Percentiles rank a stretch among this genome's conserved stretches.
Conservation (phyloP, 139 green algal genomes). For the Picochlorum sp. region DNA sequence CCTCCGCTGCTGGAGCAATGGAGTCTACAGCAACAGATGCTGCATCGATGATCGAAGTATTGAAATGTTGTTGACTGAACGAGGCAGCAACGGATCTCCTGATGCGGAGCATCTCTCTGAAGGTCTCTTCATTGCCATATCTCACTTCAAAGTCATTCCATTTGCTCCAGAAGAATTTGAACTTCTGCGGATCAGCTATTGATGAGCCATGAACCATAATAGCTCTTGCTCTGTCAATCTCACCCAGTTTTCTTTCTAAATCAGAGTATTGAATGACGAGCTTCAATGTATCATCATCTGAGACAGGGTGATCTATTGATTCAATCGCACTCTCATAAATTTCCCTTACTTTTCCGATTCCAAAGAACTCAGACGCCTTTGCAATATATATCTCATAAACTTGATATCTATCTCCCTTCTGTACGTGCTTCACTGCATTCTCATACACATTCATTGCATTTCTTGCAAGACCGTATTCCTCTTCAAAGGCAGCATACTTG, state of each 20-base stretch:
- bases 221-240: conserved; percentile 90
- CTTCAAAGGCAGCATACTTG: conserved; percentile 83
- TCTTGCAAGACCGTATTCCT: conserved; percentile 80
- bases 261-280: conserved; percentile 76
- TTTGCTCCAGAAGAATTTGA: conserved; percentile 76
- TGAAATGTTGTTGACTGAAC: conserved; percentile 77
- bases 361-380: conserved; percentile 86
- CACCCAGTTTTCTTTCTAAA: conserved; percentile 83
- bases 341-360: conserved; percentile 89
- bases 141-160: conserved; percentile 93
- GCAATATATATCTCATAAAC: conserved; percentile 85
- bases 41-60: conserved; percentile 66
- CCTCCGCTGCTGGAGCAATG: conserved; percentile 15
- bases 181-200: conserved; percentile 45
- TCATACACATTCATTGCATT: conserved; percentile 88
- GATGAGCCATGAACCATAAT: conserved; percentile 79
- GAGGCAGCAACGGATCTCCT: conserved; percentile 76
- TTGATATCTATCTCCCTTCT: conserved; percentile 55
- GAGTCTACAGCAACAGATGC: conserved; percentile 19
- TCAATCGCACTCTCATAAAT: conserved; percentile 89
- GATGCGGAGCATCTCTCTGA: conserved; percentile 97
- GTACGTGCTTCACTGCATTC: conserved; percentile 58
- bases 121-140: conserved; percentile 94
- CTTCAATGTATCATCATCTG: conserved; percentile 62
- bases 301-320: conserved; percentile 56